phyloP scores from a whole-genome alignment of 306 rosid species.

The Ziziphus jujuba region DNA sequence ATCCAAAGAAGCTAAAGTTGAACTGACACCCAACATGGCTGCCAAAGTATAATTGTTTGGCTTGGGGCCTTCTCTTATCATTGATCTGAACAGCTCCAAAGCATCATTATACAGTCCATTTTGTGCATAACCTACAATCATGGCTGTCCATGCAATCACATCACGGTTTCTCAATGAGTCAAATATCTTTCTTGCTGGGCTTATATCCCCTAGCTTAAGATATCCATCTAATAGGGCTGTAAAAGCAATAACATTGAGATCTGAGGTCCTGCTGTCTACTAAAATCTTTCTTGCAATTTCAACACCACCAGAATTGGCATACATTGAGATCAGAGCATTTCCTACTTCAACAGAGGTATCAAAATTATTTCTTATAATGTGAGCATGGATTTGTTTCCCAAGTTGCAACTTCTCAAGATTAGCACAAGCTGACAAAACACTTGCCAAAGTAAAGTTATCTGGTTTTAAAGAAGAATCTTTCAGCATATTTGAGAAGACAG shows the following conservation, averaged over 20 bases:
- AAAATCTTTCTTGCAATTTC: constrained; percentile 57
- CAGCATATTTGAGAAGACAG: constrained; percentile 57
- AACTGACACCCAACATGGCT: constrained; percentile 64
- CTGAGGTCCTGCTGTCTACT: constrained; percentile 41
- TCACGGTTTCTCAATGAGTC: constrained; percentile 58
- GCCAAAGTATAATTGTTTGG: constrained; percentile 82
- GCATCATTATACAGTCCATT: constrained; percentile 68
- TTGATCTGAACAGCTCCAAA: constrained; percentile 61
- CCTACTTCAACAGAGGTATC: constrained; percentile 46
- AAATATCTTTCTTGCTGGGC: constrained; percentile 79
- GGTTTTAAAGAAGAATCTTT: constrained; percentile 51
- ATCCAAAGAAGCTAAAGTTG: constrained; percentile 68
- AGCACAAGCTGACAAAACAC: constrained; percentile 78
- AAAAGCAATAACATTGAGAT: constrained; percentile 67
- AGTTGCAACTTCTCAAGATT: constrained; percentile 61
- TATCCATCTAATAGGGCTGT: constrained; percentile 85
- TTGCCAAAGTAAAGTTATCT: constrained; percentile 73
- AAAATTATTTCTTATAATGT: constrained; percentile 45
- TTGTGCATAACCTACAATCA: constrained; percentile 81
- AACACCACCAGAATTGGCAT: constrained; percentile 70
- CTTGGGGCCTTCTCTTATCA: constrained; percentile 66
- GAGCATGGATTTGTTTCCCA: constrained; percentile 76
- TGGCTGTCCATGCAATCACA: constrained; percentile 87
- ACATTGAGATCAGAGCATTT: constrained; percentile 78
- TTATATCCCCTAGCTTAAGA: constrained; percentile 69